These are phyloP conservation scores for Talaromyces islandicus DNA, from an alignment of 2,329 filamentous ascomycete genomes.

Conservation along the genomic window DNA sequence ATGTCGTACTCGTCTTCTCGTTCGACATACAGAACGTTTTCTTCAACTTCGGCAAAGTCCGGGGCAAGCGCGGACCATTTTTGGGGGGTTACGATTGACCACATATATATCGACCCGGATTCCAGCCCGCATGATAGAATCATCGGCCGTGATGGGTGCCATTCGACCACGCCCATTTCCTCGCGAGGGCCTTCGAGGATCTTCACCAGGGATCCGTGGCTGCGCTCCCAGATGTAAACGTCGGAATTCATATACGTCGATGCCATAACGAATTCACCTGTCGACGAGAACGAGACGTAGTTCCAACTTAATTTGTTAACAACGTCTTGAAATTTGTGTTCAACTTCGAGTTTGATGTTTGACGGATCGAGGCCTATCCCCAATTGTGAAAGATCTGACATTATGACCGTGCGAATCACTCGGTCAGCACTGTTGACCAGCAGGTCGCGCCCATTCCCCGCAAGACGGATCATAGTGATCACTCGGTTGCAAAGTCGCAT, in stretches of 20 bases:
- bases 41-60: constrained; percentile 95
- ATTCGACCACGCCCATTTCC: constrained; percentile 93
- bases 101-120: constrained; percentile 88
- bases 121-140: constrained; percentile 90
- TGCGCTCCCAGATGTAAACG: constrained; percentile 96
- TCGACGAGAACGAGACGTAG: constrained; percentile 89
- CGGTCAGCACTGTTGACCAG: constrained; percentile 92
- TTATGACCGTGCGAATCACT: constrained; percentile 84
- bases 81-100: constrained; percentile 91
- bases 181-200: constrained; percentile 96
- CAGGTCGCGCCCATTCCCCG: constrained; percentile 75
- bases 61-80: constrained; percentile 96
- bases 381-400: constrained; percentile 65
- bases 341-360: constrained; percentile 80
- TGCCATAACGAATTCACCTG: constrained; percentile 91
- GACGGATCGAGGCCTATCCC: constrained; percentile 65
- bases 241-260: constrained; percentile 98
- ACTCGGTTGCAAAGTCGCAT: constrained; percentile 82
- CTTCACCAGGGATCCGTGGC: constrained; percentile 87
- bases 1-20: constrained; percentile 97
- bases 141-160: constrained; percentile 84
- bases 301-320: constrained; percentile 96
- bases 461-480: constrained; percentile 80
- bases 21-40: constrained; percentile 96
- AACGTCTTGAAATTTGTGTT: constrained; percentile 97